Evolutionary conservation across 352 stramenopile species (phyloP).

Genomic region (Globisporangium recalcitrans): DNA sequence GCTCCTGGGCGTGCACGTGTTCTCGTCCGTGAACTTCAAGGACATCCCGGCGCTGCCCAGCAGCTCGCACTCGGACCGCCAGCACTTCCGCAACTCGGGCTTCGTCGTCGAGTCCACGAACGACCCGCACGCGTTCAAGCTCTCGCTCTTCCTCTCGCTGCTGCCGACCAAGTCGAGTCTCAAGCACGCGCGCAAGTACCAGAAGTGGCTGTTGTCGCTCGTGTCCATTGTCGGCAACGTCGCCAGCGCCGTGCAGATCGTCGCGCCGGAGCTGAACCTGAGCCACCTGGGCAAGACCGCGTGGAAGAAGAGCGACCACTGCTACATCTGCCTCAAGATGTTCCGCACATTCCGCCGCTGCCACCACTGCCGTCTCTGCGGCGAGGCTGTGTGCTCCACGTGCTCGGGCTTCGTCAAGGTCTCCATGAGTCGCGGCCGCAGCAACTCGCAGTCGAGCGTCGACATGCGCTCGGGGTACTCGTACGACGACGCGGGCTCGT

Average conservation of each 20-base stretch:
- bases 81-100: conserved; percentile 59
- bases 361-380: conserved; percentile 70
- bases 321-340: conserved; percentile 50
- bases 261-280: conserved; percentile 19
- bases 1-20: conserved; percentile 50
- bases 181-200: conserved; percentile 42
- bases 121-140: conserved; percentile 32
- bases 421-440: conserved; percentile 6
- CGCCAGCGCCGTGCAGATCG: conserved; percentile 24
- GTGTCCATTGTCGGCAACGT: conserved; percentile 29
- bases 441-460: conserved; percentile 16
- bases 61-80: conserved; percentile 34
- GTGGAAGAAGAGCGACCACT: conserved; percentile 65
- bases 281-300: conserved; percentile 24
- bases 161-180: conserved; percentile 40
- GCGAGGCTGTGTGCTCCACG: conserved; percentile 53
- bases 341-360: conserved; percentile 61
- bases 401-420: conserved; percentile 51
- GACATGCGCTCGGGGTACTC: conserved; percentile 17
- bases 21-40: conserved; percentile 62
- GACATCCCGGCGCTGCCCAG: conserved; percentile 50
- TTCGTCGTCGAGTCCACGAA: conserved; percentile 54
- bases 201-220: conserved; percentile 54
- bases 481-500: neutral
- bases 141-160: conserved; percentile 58